These are phyloP conservation scores for Fallopia convolvulus DNA, from an alignment of 148 eudicot genomes.

Conservation along the genomic window DNA sequence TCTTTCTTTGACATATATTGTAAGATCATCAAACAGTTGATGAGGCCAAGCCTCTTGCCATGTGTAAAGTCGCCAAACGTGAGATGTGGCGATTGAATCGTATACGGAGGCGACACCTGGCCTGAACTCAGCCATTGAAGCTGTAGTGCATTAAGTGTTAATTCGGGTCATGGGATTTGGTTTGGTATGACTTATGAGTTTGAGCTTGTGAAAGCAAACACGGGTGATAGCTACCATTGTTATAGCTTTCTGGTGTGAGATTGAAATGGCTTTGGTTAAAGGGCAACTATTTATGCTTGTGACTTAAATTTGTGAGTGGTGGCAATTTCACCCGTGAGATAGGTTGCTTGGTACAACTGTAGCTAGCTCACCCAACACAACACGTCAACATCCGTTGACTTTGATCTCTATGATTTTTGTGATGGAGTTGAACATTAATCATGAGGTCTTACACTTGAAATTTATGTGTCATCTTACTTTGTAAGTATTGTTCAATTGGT, in stretches of 20 bases:
- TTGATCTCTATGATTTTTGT: neutral
- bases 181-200: neutral
- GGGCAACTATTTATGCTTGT: too few species aligned
- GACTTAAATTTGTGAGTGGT: too few species aligned
- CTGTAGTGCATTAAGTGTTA: neutral
- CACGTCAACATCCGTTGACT: neutral
- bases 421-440: neutral
- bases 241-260: too few species aligned
- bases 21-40: neutral
- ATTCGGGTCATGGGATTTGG: conserved; percentile 1
- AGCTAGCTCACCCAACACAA: neutral
- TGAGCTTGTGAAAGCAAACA: neutral
- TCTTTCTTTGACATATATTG: neutral
- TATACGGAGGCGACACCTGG: neutral
- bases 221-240: neutral
- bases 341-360: neutral
- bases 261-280: too few species aligned
- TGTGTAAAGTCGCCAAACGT: neutral
- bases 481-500: too few species aligned
- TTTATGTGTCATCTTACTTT: too few species aligned
- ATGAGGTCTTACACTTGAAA: neutral
- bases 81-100: neutral
- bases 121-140: neutral
- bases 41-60: neutral
- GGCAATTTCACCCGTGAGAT: neutral